Evolutionary conservation across 2,329 filamentous ascomycete species (phyloP), one percentile per base, ranked within the genome.

Genomic region (Aspergillus ruber): DNA sequence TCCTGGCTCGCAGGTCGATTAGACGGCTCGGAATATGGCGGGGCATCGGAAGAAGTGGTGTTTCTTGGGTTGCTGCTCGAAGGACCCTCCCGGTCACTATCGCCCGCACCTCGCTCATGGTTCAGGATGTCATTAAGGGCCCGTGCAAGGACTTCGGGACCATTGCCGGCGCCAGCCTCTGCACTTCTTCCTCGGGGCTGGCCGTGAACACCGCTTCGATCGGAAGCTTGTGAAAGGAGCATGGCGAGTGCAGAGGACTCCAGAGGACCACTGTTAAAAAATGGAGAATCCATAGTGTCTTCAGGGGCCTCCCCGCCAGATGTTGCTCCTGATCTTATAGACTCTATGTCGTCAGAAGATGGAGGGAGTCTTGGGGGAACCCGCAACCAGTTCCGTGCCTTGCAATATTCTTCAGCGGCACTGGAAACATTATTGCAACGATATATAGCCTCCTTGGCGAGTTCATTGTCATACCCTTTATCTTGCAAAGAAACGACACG

Each of bases 361-460:
- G 91, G 80, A 3, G 85, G 84, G 53, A 88, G 81, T 36, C 85
- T 78, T 5, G 75, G 70, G 20, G 84, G 80, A 45, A 79, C 76
- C 45, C 79, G 66, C 39, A 81, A 76, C 47, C 76, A 73, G 42
- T 67, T 72, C 50, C 86, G 80, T 12, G 83, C 80, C 47, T 74
- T 75, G 62, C 87, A 93, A 64, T 97, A 97, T 47, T 93, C 86
- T 29, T 76, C 73, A 6, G 88, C 83, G 21, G 74, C 70, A 2
- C 71, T 64, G 4, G 68, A 58, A 45, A 79, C 78, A 47, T 88
- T 88, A 59, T 88, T 86, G 58, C 88, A 88, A 46, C 91, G 83
- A 65, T 88, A 96, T 0, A 93, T 72, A 25, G 88, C 90, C 67
- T 97, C 91, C 27, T 80, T 77, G 6, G 80, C 85, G 45, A 96